A percentile compares a stretch with the other conserved stretches of the same genome.
Evolutionary conservation across 306 rosid genomes (phyloP).

Genomic region (Alnus rubra): DNA sequence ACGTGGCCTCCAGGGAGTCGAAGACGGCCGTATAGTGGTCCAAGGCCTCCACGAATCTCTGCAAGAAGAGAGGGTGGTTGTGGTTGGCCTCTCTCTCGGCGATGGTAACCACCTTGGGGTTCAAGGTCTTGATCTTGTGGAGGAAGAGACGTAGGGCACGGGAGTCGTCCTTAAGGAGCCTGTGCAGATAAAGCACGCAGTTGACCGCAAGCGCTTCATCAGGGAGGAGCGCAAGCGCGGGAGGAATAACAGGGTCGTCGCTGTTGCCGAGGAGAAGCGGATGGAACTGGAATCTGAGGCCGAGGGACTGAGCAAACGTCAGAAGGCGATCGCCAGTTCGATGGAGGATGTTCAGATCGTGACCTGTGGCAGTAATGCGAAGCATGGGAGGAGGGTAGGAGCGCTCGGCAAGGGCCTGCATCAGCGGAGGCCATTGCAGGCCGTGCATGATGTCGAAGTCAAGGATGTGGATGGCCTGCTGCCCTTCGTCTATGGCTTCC

Average conservation of each 20-base stretch:
- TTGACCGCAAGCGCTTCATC: slow-evolving; percentile 54
- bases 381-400: slow-evolving; percentile 46
- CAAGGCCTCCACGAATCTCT: slow-evolving; percentile 43
- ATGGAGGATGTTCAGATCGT: slow-evolving; percentile 35
- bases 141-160: slow-evolving; percentile 33
- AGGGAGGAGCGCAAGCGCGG: slow-evolving; percentile 25
- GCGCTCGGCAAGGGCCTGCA: slow-evolving; percentile 60
- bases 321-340: slow-evolving; percentile 52
- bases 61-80: slow-evolving; percentile 40
- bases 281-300: slow-evolving; percentile 49
- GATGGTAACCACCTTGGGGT: slow-evolving; percentile 45
- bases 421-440: slow-evolving; percentile 63
- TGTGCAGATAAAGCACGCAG: slow-evolving; percentile 50
- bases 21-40: slow-evolving; percentile 48
- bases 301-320: slow-evolving; percentile 48
- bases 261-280: slow-evolving; percentile 33
- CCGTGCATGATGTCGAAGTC: slow-evolving; percentile 63
- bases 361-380: slow-evolving; percentile 55
- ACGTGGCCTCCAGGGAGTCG: slow-evolving; percentile 52
- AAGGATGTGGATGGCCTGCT: slow-evolving; percentile 44
- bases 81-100: slow-evolving; percentile 52
- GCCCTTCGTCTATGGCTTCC: slow-evolving; percentile 43
- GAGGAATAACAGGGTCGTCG: slow-evolving; percentile 20
- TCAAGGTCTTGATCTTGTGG: slow-evolving; percentile 42
- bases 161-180: slow-evolving; percentile 29